Evolutionary conservation across 225 moss, liverwort and hornwort species (phyloP), one percentile per base, ranked within the genome.

Genomic region (Asterella californica): DNA sequence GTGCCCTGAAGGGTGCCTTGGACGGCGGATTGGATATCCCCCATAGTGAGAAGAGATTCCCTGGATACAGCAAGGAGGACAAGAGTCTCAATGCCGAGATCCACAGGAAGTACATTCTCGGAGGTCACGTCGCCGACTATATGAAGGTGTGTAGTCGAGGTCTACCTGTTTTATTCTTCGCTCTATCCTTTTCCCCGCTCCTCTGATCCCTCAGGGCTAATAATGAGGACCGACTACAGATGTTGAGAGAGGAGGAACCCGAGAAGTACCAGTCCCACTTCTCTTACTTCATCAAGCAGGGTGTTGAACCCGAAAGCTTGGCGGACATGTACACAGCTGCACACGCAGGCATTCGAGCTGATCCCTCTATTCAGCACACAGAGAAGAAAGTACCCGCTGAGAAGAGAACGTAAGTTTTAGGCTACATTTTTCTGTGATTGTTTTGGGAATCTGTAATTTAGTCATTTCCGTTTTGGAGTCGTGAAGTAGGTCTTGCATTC

Each of bases 1-100:
- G 85, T 64, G 88, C 85, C 3, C 42, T 88, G 70, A 88, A 88
- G 75, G 96, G 96, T 37, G 96, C 94, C 69, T 88, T 96, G 79
- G 96, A 94, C 81, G 96, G 96, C 76, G 96, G 96, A 46, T 83
- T 96, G 81, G 94, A 96, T 73, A 88, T 94, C 10, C 96, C 94
- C 15, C 96, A 96, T 70, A 92, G 90, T 62, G 94, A 96, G 88
- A 96, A 96, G 84, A 82, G 96, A n/a, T 94, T 96, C 53, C 90
- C 96, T 15, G 96, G 96, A 0, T 96, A 83, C 59, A 89, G 34
- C 82, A 94, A 94, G 86, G 96, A 96, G 52, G 94, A 96, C 33
- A 96, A 96, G 83, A 75, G 90, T 19, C 82, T 96, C 85, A 94
- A 94, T 77, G 94, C 90, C 6, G 89, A 90, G 25, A 88, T 76